These are phyloP conservation scores for Polytrichum commune DNA, from an alignment of 225 moss, liverwort and hornwort genomes.

Conservation along the genomic window DNA sequence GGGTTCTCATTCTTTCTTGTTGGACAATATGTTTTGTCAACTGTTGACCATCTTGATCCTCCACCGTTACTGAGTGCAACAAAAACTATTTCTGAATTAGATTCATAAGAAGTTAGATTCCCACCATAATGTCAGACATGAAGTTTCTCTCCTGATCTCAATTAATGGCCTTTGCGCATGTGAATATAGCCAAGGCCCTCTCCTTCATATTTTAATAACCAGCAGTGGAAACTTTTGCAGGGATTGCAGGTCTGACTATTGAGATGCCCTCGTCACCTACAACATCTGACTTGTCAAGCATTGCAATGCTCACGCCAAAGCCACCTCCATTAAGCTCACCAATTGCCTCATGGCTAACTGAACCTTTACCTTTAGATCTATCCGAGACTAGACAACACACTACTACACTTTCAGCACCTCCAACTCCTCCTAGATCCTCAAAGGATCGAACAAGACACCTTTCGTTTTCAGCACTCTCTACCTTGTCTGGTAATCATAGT, in stretches of 20 bases:
- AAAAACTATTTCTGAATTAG: too few relatives aligned
- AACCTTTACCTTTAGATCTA: constrained; percentile 27
- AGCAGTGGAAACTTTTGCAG: constrained; percentile 18
- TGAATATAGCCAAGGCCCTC: background rate
- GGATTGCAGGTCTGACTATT: constrained; percentile 27
- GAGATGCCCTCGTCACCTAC: constrained; percentile 28
- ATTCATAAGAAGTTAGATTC: too few relatives aligned
- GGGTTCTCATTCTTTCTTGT: too few relatives aligned
- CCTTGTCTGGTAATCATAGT: constrained; percentile 40
- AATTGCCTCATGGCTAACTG: constrained; percentile 30
- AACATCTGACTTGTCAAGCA: constrained; percentile 32
- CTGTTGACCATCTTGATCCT: too few relatives aligned
- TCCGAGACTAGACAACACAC: constrained; percentile 31
- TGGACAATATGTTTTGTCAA: too few relatives aligned
- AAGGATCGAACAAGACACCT: constrained; percentile 39
- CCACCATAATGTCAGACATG: too few relatives aligned
- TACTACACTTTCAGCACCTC: constrained; percentile 41
- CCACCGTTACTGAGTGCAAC: too few relatives aligned
- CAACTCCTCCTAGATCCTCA: constrained; percentile 39
- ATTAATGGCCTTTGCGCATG: background rate
- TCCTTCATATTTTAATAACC: background rate
- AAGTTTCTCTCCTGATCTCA: background rate
- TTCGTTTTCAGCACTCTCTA: constrained; percentile 47
- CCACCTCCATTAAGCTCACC: constrained; percentile 23
- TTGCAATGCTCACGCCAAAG: constrained; percentile 31